phyloP scores from a whole-genome alignment of 805 yeast genomes.

The Candida orba region DNA sequence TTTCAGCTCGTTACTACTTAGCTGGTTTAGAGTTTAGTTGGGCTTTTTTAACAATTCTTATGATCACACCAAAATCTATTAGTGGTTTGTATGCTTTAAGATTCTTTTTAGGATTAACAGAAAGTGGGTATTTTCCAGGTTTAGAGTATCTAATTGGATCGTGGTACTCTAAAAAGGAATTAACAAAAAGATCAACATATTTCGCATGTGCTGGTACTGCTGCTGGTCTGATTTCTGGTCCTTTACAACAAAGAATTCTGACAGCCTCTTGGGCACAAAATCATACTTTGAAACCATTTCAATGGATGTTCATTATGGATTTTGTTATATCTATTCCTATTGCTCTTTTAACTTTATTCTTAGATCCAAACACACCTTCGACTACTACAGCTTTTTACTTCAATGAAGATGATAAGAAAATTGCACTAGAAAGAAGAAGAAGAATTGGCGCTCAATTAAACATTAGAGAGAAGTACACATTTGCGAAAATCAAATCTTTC shows the following conservation, averaged over 20 bases:
- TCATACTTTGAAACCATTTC: conserved; percentile 25
- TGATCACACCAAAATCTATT: conserved; percentile 22
- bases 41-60: conserved; percentile 32
- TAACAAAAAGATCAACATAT: conserved; percentile 27
- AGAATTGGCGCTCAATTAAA: conserved; percentile 37
- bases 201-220: conserved; percentile 29
- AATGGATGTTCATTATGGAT: conserved; percentile 40
- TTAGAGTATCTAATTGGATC: conserved; percentile 35
- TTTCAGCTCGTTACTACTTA: conserved; percentile 36
- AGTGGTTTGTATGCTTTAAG: conserved; percentile 24
- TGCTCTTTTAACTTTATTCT: conserved; percentile 34
- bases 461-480: conserved; percentile 34
- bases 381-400: conserved; percentile 36
- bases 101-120: conserved; percentile 35
- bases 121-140: conserved; percentile 41
- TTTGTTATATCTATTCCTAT: conserved; percentile 35
- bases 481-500: conserved; percentile 27
- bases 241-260: conserved; percentile 29
- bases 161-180: conserved; percentile 29
- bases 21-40: conserved; percentile 38
- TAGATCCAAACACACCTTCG: conserved; percentile 22
- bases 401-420: conserved; percentile 32
- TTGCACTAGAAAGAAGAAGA: conserved; percentile 42
- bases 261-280: conserved; percentile 11
- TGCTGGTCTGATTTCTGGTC: conserved; percentile 25